A percentile compares a stretch with the other conserved stretches of the same genome.
These are phyloP conservation scores for Nakazawaea ishiwadae DNA, from an alignment of 805 yeast species.

Conservation along the genomic window DNA sequence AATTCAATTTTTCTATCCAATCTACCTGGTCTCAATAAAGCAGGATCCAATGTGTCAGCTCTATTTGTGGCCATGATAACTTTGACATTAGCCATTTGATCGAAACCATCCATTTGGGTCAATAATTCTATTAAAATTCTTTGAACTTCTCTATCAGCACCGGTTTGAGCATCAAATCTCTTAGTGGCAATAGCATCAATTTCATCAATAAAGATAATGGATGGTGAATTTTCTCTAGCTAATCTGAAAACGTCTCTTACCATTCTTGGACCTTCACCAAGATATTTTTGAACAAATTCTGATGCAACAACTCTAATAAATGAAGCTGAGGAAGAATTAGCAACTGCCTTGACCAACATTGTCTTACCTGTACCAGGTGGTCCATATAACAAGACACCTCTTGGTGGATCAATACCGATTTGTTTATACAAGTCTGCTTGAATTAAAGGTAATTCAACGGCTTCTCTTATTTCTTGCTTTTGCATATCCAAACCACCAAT, in stretches of 20 bases:
- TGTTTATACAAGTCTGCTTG: constrained; percentile 95
- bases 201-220: constrained; percentile 96
- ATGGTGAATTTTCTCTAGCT: constrained; percentile 96
- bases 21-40: constrained; percentile 96
- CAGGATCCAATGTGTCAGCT: constrained; percentile 99
- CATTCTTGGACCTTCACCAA: constrained; percentile 99
- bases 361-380: constrained; percentile 99
- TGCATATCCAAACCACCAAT: constrained; percentile 99
- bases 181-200: constrained; percentile 99
- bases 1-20: constrained; percentile 97
- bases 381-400: constrained; percentile 97
- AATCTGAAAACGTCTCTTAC: constrained; percentile 96
- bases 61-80: constrained; percentile 99
- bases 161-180: constrained; percentile 99
- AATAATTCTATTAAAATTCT: constrained; percentile 92
- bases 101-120: constrained; percentile 99
- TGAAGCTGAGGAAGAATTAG: constrained; percentile 92
- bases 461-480: constrained; percentile 97
- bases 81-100: constrained; percentile 90
- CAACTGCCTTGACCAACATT: constrained; percentile 98
- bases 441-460: constrained; percentile 93
- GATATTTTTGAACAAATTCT: constrained; percentile 95
- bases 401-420: constrained; percentile 98
- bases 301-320: constrained; percentile 97
- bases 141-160: constrained; percentile 99